Conservation (phyloP, 129 eudicot genomes). For the Artemisia argyi region DNA sequence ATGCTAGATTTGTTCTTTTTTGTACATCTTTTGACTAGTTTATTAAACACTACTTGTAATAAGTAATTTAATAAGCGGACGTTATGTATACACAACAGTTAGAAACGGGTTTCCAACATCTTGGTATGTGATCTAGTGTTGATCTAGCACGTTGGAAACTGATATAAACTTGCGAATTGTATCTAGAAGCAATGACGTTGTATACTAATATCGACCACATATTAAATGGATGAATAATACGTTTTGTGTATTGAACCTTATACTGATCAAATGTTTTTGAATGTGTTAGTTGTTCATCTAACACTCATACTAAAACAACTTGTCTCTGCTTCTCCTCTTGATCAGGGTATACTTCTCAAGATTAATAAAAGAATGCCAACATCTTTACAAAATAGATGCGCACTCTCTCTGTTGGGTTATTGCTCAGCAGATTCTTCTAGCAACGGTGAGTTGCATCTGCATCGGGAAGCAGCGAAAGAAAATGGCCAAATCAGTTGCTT, state of each 20-base stretch:
- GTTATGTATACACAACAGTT: not conserved
- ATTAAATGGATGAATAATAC: conserved; percentile 3
- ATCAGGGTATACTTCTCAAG: conserved; percentile 56
- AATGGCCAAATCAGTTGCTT: conserved; percentile 1
- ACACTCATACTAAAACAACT: not conserved
- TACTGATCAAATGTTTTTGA: conserved; percentile 3
- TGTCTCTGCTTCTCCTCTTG: not conserved
- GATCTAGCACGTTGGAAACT: not conserved
- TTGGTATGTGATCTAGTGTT: conserved; percentile 16
- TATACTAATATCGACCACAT: not conserved
- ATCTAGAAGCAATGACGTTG: not conserved
- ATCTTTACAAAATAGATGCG: conserved; percentile 57
- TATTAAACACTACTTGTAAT: conserved; percentile 5
- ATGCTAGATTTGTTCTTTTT: not conserved
- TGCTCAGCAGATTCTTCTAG: conserved; percentile 38
- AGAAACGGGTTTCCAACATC: not conserved
- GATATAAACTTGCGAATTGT: not conserved
- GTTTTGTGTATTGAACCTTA: not conserved
- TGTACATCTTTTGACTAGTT: not conserved
- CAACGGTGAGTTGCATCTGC: conserved; percentile 41
- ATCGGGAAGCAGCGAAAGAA: conserved; percentile 21
- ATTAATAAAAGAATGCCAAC: conserved; percentile 66
- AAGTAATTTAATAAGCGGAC: not conserved
- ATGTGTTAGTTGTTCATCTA: not conserved
- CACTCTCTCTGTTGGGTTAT: conserved; percentile 60